Conservation (phyloP, 495 filamentous ascomycete species). For the Acidomyces sp. region DNA sequence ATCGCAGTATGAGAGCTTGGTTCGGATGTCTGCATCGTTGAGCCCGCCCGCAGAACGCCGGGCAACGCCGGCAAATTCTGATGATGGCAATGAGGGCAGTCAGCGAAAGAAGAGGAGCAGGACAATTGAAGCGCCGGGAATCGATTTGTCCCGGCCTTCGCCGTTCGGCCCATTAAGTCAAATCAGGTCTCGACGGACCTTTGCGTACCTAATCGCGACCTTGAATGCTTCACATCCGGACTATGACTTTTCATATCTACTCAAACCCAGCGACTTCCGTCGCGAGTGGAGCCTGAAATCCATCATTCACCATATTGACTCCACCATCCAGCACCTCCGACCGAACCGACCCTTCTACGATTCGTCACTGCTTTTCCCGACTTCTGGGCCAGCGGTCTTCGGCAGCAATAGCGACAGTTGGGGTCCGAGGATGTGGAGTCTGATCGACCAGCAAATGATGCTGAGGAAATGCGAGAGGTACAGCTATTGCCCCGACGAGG, state of each 20-base stretch:
- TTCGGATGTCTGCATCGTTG: constrained; percentile 67
- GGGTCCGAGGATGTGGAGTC: constrained; percentile 78
- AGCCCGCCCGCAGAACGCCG: constrained; percentile 50
- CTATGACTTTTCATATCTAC: constrained; percentile 88
- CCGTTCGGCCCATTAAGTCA: constrained; percentile 85
- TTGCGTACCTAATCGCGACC: constrained; percentile 91
- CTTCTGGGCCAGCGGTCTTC: constrained; percentile 19
- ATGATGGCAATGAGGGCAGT: neutral
- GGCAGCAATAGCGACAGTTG: constrained; percentile 41
- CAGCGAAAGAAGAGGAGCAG: constrained; percentile 10
- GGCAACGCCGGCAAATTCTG: neutral
- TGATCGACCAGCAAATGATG: constrained; percentile 84
- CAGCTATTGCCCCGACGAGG: constrained; percentile 68
- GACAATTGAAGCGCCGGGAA: constrained; percentile 20
- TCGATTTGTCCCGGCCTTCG: constrained; percentile 70
- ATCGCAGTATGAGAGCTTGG: constrained; percentile 71
- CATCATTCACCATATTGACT: constrained; percentile 76
- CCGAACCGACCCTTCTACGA: constrained; percentile 34
- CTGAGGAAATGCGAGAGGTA: constrained; percentile 75
- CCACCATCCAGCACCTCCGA: constrained; percentile 69
- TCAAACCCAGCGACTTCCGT: constrained; percentile 77
- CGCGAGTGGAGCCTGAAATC: constrained; percentile 58
- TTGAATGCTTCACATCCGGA: constrained; percentile 96
- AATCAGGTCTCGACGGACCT: constrained; percentile 74
- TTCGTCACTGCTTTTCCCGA: constrained; percentile 18